These are phyloP conservation scores for Eucalyptus albens DNA, from an alignment of 345 rosid species.

Conservation along the genomic window DNA sequence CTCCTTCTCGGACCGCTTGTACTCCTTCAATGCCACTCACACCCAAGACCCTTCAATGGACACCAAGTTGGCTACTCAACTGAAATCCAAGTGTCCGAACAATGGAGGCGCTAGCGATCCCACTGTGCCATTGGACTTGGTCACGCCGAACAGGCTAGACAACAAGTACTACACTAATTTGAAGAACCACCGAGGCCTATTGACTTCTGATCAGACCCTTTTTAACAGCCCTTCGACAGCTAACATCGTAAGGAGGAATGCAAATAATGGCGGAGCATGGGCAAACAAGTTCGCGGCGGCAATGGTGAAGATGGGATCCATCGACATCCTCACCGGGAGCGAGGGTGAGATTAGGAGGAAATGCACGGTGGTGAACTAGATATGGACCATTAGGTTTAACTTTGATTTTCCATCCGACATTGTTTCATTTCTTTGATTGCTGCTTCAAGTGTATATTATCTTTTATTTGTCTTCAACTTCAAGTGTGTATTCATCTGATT, in stretches of 20 bases:
- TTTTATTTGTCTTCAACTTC: background rate
- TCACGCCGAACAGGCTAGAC: background rate
- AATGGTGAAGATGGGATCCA: constrained; percentile 9
- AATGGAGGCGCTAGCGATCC: background rate
- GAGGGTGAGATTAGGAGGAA: constrained; percentile 5
- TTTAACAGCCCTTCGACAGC: background rate
- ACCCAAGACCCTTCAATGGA: constrained; percentile 3
- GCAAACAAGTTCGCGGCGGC: background rate
- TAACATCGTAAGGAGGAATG: background rate
- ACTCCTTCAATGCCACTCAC: background rate
- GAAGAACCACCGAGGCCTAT: background rate
- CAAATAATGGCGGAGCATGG: background rate
- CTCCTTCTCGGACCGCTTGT: background rate
- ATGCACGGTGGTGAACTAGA: background rate
- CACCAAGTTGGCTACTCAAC: background rate
- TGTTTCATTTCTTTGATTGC: background rate
- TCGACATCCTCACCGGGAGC: constrained; percentile 1
- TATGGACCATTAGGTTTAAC: background rate
- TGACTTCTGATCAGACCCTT: background rate
- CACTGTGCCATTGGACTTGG: background rate
- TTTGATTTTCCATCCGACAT: background rate
- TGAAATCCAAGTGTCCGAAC: background rate
- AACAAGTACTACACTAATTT: background rate
- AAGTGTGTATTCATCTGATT: background rate
- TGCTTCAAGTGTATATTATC: background rate